Base-by-base conservation (phyloP, 495 filamentous ascomycete species). In the Neurospora discreta region DNA sequence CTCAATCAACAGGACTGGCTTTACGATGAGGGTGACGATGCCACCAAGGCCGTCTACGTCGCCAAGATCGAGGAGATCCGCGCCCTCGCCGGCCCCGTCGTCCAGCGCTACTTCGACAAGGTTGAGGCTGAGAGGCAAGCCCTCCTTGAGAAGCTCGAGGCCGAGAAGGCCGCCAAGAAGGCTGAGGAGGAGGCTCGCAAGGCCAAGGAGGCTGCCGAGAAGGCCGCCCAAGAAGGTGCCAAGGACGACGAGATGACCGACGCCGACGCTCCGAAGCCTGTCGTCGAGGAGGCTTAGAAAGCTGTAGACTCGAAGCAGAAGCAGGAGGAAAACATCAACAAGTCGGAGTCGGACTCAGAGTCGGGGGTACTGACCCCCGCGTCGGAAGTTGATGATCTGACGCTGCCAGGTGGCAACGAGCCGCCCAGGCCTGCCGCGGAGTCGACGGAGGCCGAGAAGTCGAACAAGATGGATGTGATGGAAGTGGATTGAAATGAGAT, bases 61-160 rank as follows among this genome's bases (percentile, higher is more conserved):
- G 87, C 92, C 78, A 98, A 98, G 88, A 91, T 95, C 82, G 95
- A 98, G 72, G 95, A 99, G 80, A 93, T 99, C 81, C 92, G 93
- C 77, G 89, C 93, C 75, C 85, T 96, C 71, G 90, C 93, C 68
- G 95, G 94, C 20, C 96, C 95, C 73, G 92, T 99, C 81, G 90
- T 93, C 68, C 94, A 97, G 84, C 90, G 94, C 71, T 93, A 97
- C 88, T 91, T 92, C 78, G 95, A 99, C 82, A 97, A 97, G 85
- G 83, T 91, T 72, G 93, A 98, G 79, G 90, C 90, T 72, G 94
- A 98, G 83, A 91, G 94, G 46, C 89, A 93, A 78, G 91, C 90
- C 10, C 77, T 91, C 33, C 88, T 88, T 76, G 89, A 92, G 77
- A 89, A 85, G 52, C 87, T 93, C 73, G 93, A 98, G 76, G 94